Percentiles rank a stretch among this genome's conserved stretches.
Conservation (phyloP, 306 rosid genomes). For the Fagus sylvatica region DNA sequence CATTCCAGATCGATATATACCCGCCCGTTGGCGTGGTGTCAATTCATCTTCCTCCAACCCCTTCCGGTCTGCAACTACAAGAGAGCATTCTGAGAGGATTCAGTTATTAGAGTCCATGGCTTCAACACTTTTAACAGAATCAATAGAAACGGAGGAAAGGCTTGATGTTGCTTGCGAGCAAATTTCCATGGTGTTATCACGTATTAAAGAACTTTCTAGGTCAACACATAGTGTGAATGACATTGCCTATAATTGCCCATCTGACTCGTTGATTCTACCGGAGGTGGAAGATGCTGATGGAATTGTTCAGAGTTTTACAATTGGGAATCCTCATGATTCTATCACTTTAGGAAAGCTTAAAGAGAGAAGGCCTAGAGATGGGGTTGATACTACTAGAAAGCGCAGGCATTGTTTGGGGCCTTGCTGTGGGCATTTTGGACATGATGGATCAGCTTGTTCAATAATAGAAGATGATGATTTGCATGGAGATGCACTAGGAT, state of each 20-base stretch:
- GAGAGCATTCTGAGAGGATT: constrained; percentile 59
- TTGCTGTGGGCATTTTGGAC: constrained; percentile 65
- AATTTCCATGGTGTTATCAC: constrained; percentile 58
- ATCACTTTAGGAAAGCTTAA: constrained; percentile 60
- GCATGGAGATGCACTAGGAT: constrained; percentile 55
- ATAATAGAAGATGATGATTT: constrained; percentile 51
- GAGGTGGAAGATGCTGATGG: constrained; percentile 70
- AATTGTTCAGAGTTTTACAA: constrained; percentile 51
- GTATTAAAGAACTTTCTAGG: constrained; percentile 65
- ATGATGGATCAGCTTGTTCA: constrained; percentile 60
- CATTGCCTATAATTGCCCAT: constrained; percentile 45
- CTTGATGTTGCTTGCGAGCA: constrained; percentile 73
- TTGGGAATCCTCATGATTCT: constrained; percentile 57
- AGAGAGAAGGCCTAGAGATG: constrained; percentile 75
- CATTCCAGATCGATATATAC: constrained; percentile 74
- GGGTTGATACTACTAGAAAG: constrained; percentile 55
- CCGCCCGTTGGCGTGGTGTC: constrained; percentile 57
- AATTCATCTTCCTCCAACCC: constrained; percentile 44
- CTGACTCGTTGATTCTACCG: constrained; percentile 65
- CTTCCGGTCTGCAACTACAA: constrained; percentile 36
- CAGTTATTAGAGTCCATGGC: constrained; percentile 66
- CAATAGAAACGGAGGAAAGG: constrained; percentile 74
- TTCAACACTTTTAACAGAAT: constrained; percentile 59
- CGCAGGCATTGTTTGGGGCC: constrained; percentile 59
- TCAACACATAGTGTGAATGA: constrained; percentile 47